Evolutionary conservation across 345 rosid genomes (phyloP), one percentile per base, ranked within the genome.

Genomic region (Diplotaxis tenuifolia): DNA sequence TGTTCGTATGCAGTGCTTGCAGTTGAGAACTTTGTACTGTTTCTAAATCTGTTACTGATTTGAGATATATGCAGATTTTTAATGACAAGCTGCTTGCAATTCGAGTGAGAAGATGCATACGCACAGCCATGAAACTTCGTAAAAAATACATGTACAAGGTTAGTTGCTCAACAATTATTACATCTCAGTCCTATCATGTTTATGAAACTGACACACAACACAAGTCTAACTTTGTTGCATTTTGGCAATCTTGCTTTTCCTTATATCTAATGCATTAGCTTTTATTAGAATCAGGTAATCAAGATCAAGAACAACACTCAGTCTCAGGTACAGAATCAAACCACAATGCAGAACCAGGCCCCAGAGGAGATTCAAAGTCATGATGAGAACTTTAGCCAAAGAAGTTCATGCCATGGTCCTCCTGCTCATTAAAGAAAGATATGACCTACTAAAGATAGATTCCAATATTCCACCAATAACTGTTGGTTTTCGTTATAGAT

Each of bases 81-180:
- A 93, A 88, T 88, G 98, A 88, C 71, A 93, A 89, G 62, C 65
- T 82, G 82, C 86, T 90, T 58, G 89, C 82, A 74, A 82, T 93
- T 70, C 86, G 82, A 32, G 87, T 89, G 38, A 90, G 71, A 82
- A 85, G 92, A 69, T 93, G 96, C 40, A 50, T 90, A 63, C 78
- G 82, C 45, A 66, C 86, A 60, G 96, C 98, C 19, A 89, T 90
- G 79, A 90, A 86, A 82, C 87, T 89, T 60, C 89, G 96, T 68
- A 90, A 87, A 82, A 93, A 90, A 77, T 93, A 87, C 74, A 82
- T 86, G 64, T 83, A 82, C 82, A 90, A 90, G 96, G 98, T 90
- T 72, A 36, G 85, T 49, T 65, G 62, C 59, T 47, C 29, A 27
- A 60, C 38, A 59, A 40, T 6, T 56, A 18, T 72, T 36, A 8